phyloP scores from a whole-genome alignment of 2,329 filamentous ascomycete species.

The Bipolaris cookei region DNA sequence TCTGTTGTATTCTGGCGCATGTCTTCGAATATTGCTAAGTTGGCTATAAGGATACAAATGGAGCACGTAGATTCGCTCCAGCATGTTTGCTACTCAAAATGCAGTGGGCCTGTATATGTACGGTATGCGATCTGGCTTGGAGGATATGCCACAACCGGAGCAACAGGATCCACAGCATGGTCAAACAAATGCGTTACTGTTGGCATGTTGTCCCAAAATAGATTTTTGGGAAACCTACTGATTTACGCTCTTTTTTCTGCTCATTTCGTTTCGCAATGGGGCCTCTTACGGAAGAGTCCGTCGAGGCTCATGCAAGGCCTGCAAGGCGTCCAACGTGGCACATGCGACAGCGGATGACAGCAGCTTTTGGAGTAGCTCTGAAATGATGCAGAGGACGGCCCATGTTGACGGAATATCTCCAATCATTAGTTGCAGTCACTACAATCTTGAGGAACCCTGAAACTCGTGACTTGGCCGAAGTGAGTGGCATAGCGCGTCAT shows the following conservation, averaged over 20 bases:
- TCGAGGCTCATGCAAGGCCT: slow-evolving; percentile 10
- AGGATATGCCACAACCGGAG: background rate
- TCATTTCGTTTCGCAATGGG: background rate
- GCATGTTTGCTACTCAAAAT: background rate
- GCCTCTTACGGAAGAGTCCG: slow-evolving; percentile 2
- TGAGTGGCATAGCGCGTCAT: slow-evolving; percentile 4
- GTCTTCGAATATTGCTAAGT: background rate
- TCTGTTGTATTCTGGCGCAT: background rate
- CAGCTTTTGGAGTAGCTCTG: background rate
- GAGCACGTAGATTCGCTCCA: background rate
- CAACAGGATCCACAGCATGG: background rate
- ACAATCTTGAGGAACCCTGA: background rate
- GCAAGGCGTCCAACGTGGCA: slow-evolving; percentile 13
- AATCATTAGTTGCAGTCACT: background rate
- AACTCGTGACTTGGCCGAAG: background rate
- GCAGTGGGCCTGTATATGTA: background rate
- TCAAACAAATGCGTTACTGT: background rate
- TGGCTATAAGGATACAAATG: background rate
- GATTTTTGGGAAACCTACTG: background rate
- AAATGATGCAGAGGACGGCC: background rate
- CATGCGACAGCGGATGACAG: slow-evolving; percentile 6
- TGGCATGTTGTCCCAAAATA: background rate
- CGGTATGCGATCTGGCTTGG: background rate
- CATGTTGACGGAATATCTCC: background rate
- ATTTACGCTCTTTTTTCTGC: background rate